Evolutionary conservation across 805 yeast species (phyloP), one percentile per base, ranked within the genome.

Genomic region (Starmerella potacharoeniae): DNA sequence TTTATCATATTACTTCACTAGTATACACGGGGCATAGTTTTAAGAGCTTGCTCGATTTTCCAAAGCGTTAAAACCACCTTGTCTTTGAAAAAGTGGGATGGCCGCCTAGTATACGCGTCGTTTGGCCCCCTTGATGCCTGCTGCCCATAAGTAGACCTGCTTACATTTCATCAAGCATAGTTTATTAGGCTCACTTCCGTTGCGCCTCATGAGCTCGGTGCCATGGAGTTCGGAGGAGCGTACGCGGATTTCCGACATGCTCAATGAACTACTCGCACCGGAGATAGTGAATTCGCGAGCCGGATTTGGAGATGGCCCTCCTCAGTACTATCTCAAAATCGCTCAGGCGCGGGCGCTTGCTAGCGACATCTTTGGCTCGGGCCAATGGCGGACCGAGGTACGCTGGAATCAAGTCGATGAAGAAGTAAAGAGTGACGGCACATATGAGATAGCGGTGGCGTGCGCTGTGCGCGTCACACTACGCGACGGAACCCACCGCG

Each of bases 401-500:
- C 33, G 36, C 31, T 43, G 39, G 36, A 16, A 34, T 7, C 5
- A 22, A 16, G 14, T 37, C 34, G 44, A 52, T 29, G 57, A 35
- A 17, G 37, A 33, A 13, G 11, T 11, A 6, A 29, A 9, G 14
- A 46, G 43, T 47, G 13, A 13, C 10, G 39, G 16, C 9, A 13
- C 6, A 5, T 5, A 14, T 34, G 50, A n/a, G 17, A 14, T 51
- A 4, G 39, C 34, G 8, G 31, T 50, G 6, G 14, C 49, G 40
- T 30, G 54, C 43, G 65, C 66, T 8, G 85, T 89, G 2, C 73
- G 91, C 30, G 80, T 90, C 2, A 79, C 84, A 0, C 72, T 90
- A 41, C 79, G 78, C 62, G 95, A 86, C 65, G 96, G 96, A 0
- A 81, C 95, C 0, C 84, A 73, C 64, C 88, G 83, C 54, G 93